Evolutionary conservation across 441 rosid species (phyloP).

Genomic region (Adansonia madagascariensis): DNA sequence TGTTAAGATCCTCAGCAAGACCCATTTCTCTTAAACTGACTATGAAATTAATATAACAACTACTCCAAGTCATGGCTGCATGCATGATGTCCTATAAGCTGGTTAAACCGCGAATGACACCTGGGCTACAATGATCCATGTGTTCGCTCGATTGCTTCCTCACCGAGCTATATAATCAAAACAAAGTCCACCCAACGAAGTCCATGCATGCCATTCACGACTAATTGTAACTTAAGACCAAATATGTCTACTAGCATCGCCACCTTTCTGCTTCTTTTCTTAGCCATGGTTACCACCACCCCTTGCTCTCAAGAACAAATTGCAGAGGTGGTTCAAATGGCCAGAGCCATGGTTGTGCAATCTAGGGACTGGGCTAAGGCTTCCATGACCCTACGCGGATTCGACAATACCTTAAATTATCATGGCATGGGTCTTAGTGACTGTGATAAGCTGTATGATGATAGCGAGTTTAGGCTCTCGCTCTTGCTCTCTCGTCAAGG

Average conservation of each 20-base stretch:
- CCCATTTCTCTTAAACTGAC: not conserved
- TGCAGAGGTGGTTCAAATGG: constrained; percentile 37
- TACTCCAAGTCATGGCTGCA: not conserved
- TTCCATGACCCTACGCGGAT: not conserved
- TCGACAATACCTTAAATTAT: not conserved
- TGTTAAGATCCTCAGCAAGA: not conserved
- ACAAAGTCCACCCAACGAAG: not conserved
- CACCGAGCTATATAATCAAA: constrained; percentile 17
- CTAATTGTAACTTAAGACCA: not conserved
- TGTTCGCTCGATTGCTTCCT: constrained; percentile 23
- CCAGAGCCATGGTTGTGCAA: constrained; percentile 38
- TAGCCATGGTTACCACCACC: constrained; percentile 39
- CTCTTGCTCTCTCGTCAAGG: constrained; percentile 33
- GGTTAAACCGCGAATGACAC: constrained; percentile 27
- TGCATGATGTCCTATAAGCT: not conserved
- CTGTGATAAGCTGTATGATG: constrained; percentile 58
- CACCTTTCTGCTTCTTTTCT: constrained; percentile 37
- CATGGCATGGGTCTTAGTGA: constrained; percentile 41
- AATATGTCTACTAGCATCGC: constrained; percentile 40
- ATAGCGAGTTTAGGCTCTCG: constrained; percentile 52
- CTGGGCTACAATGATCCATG: constrained; percentile 26
- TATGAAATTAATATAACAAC: not conserved
- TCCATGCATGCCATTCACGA: constrained; percentile 8
- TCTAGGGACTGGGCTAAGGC: constrained; percentile 40
- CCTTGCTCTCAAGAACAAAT: constrained; percentile 29